A percentile compares a stretch with the other conserved stretches of the same genome.
Evolutionary conservation across 1,139 yeast species (phyloP).

Genomic region (Ashbya aceris): DNA sequence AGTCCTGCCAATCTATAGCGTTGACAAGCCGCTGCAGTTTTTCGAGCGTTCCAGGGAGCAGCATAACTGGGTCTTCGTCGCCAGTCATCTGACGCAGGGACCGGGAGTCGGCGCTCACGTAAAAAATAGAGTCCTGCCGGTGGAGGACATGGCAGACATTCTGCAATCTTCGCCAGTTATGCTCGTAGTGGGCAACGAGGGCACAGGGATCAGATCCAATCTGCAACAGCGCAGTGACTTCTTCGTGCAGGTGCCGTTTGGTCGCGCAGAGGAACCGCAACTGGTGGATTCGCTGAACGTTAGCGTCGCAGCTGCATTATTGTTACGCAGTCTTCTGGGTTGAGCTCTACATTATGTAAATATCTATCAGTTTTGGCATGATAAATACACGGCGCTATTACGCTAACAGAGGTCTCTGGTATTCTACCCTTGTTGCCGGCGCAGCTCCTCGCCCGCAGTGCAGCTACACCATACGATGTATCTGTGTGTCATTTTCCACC

Average conservation of each 20-base stretch:
- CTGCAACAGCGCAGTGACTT: slow-evolving; percentile 56
- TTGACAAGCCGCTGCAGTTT: slow-evolving; percentile 50
- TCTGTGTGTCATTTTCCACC: slow-evolving; percentile 26
- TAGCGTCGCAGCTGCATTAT: slow-evolving; percentile 75
- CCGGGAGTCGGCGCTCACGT: slow-evolving; percentile 5
- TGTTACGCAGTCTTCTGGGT: slow-evolving; percentile 40
- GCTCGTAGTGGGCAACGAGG: slow-evolving; percentile 78
- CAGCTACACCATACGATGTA: slow-evolving; percentile 27
- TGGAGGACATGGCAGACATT: slow-evolving; percentile 38
- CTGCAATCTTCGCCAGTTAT: slow-evolving; percentile 48
- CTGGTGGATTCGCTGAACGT: slow-evolving; percentile 76
- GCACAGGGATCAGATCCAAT: slow-evolving; percentile 66
- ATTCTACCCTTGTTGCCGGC: too few species aligned
- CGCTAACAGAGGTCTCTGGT: too few species aligned
- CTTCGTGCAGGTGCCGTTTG: slow-evolving; percentile 43
- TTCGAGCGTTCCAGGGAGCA: slow-evolving; percentile 42
- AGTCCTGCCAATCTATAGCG: slow-evolving; percentile 50
- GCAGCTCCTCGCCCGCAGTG: too few species aligned
- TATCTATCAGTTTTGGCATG: too few species aligned
- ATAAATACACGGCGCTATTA: too few species aligned
- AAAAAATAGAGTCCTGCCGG: slow-evolving; percentile 33
- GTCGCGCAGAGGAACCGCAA: slow-evolving; percentile 29
- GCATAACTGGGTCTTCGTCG: slow-evolving; percentile 65
- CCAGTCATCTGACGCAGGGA: slow-evolving; percentile 35
- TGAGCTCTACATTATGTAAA: background rate